Conservation (phyloP, 345 rosid species). For the Hypericum perforatum region DNA sequence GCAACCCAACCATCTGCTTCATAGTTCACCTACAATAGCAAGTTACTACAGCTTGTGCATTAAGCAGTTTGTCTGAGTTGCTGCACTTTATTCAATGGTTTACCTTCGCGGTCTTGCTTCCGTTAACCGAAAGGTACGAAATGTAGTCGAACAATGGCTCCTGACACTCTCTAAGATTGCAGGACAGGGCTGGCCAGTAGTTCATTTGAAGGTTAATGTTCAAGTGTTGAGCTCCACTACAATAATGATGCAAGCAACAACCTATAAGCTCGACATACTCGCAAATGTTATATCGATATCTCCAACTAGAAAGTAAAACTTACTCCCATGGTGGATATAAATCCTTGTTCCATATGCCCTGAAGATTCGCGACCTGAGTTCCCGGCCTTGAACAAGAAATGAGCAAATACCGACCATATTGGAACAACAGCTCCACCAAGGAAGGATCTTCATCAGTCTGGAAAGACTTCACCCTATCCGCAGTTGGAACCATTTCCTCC, state of each 20-base stretch:
- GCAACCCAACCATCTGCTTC: slow-evolving; percentile 80
- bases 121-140: slow-evolving; percentile 56
- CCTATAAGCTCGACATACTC: too few species aligned
- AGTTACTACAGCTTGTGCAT: not conserved
- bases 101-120: slow-evolving; percentile 80
- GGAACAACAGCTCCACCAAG: slow-evolving; percentile 6
- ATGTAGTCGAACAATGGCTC: slow-evolving; percentile 79
- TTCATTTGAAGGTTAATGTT: slow-evolving; percentile 97
- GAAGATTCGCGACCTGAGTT: slow-evolving; percentile 7
- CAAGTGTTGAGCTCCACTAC: slow-evolving; percentile 84
- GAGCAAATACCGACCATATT: slow-evolving; percentile 6
- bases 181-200: slow-evolving; percentile 88
- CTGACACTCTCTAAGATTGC: slow-evolving; percentile 78
- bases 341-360: slow-evolving; percentile 10
- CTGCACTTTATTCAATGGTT: slow-evolving; percentile 8
- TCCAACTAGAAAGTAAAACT: too few species aligned
- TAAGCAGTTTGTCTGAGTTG: too few species aligned
- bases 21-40: slow-evolving; percentile 59
- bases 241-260: not conserved
- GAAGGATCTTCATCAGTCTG: slow-evolving; percentile 4
- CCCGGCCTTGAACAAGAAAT: slow-evolving; percentile 6
- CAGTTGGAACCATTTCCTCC: not conserved
- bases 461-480: slow-evolving; percentile 3
- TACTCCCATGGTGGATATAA: slow-evolving; percentile 6
- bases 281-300: too few species aligned